These are phyloP conservation scores for Edaphochlamys debaryana DNA, from an alignment of 139 green algal species.

Conservation along the genomic window DNA sequence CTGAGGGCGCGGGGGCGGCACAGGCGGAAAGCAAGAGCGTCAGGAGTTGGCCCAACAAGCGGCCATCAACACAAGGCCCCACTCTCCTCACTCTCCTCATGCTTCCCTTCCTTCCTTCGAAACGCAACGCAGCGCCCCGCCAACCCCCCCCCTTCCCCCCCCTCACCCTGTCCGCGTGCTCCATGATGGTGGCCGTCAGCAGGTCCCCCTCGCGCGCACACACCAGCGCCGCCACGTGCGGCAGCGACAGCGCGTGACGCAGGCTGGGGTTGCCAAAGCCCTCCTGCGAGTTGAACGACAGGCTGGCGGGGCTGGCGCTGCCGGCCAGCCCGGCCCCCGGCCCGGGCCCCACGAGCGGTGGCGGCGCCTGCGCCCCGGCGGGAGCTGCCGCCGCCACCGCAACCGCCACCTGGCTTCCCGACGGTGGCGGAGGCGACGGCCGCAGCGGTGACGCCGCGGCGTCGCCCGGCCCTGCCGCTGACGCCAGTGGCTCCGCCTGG, in stretches of 20 bases:
- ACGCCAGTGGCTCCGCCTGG: no score
- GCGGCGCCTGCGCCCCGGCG: neutral
- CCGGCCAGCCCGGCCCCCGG: neutral
- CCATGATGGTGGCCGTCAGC: constrained; percentile 13
- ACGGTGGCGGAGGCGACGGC: neutral
- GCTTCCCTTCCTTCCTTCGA: no score
- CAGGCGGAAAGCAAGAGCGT: neutral
- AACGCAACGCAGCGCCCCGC: no score
- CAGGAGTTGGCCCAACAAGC: no score
- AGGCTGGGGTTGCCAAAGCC: constrained; percentile 24
- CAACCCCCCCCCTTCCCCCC: neutral
- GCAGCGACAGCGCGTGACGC: neutral
- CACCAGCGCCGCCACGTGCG: constrained; percentile 11
- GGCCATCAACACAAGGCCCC: no score
- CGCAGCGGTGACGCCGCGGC: no score
- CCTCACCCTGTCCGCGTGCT: constrained; percentile 21
- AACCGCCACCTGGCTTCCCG: no score
- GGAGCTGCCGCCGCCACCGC: no score
- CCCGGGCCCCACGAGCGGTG: neutral
- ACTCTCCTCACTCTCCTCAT: no score
- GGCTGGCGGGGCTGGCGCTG: neutral
- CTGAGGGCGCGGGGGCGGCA: neutral
- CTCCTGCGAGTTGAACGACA: constrained; percentile 23
- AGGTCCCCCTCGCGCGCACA: neutral
- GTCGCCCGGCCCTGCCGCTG: neutral